Evolutionary conservation across 352 stramenopile species (phyloP), one percentile per base, ranked within the genome.

Genomic region (Globisporangium megalacanthum): DNA sequence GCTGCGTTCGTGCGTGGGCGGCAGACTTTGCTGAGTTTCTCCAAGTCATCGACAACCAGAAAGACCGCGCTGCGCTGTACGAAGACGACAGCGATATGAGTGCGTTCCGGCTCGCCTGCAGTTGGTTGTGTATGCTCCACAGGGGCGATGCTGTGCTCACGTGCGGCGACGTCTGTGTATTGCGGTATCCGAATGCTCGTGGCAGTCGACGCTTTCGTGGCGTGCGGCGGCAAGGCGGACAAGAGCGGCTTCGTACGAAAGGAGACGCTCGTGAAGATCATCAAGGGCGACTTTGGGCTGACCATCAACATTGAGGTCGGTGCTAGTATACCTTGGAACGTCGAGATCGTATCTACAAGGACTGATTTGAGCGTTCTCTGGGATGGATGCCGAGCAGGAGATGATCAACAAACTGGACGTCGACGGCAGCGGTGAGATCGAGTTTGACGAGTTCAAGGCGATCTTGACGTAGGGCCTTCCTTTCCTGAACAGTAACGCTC

Each of bases 31-130:
- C 92, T 56, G 96, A 99, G 64, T 99, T 99, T 62, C 74, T 99
- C 22, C 96, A 98, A 72, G 94, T 99, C 33, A 98, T 99, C 49
- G 95, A 98, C 69, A 98, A 97, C 54, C 96, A 99, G 67, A 99
- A 99, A 65, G 93, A 98, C 57, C 76, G 91, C 25, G 93, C 95
- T 4, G 86, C 91, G 41, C 91, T 98, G 66, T 97, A 98, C 65
- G 93, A 98, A 65, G 94, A 98, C 57, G 95, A 99, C 68, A 98
- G 92, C 56, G 95, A 99, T 58, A 98, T 98, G 93, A 96, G 79
- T 92, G 64, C 25, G 80, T 62, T 11, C 15, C 44, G 33, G 33
- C 33, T 37, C 33, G 33, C 33, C 33, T 37, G 33, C 33, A 8
- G 33, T 50, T n/a, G n/a, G n/a, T n/a, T n/a, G n/a, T 41, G 46